phyloP scores from a whole-genome alignment of 805 yeast genomes.

The Kluyveromyces nonfermentans region DNA sequence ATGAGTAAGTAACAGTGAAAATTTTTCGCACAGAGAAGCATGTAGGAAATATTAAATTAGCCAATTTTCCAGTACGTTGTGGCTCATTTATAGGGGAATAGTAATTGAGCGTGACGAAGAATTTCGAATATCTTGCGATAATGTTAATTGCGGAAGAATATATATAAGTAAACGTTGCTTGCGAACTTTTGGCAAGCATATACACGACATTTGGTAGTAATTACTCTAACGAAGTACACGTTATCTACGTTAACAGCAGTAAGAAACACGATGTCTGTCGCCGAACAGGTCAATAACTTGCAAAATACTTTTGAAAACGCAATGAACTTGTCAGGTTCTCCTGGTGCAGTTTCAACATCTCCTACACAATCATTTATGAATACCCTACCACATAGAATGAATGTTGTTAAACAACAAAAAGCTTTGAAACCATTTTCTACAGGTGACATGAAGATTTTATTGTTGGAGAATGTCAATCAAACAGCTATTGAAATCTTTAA shows the following conservation, averaged over 20 bases:
- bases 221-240: too few relatives aligned
- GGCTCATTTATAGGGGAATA: not conserved
- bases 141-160: not conserved
- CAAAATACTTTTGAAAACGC: slow-evolving; percentile 50
- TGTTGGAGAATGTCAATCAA: slow-evolving; percentile 86
- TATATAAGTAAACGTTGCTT: not conserved
- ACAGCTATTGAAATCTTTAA: slow-evolving; percentile 83
- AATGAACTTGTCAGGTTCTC: slow-evolving; percentile 41
- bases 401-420: slow-evolving; percentile 45
- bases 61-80: not conserved
- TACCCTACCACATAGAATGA: slow-evolving; percentile 36
- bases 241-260: too few relatives aligned
- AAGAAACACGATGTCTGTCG: slow-evolving; percentile 57
- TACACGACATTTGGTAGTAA: too few relatives aligned
- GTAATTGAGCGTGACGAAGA: slow-evolving; percentile 4
- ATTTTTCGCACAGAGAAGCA: not conserved
- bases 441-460: slow-evolving; percentile 85
- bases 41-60: not conserved
- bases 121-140: not conserved
- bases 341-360: slow-evolving; percentile 72
- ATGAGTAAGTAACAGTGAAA: not conserved
- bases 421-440: slow-evolving; percentile 89
- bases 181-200: not conserved
- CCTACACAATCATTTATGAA: slow-evolving; percentile 67
- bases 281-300: slow-evolving; percentile 52